Base-by-base conservation (phyloP, 2,329 filamentous ascomycete genomes). In the Cyphellophora europaea region DNA sequence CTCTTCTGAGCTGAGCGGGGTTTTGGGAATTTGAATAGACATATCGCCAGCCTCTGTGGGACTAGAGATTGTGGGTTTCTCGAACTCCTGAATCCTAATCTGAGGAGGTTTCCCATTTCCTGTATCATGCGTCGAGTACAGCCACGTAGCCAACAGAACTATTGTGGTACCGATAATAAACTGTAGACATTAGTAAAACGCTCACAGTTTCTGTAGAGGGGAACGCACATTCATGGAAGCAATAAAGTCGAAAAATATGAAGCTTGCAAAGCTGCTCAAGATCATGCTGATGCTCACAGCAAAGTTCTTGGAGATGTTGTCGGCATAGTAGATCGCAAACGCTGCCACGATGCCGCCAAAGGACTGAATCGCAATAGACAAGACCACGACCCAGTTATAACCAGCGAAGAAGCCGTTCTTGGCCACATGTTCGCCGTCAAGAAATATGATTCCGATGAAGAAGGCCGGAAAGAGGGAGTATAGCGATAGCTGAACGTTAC, bases 241-340 rank as follows among this genome's bases (percentile, higher is more conserved):
- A 31, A 76, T 61, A 47, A 93, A 85, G 32, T 88, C 72, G 55
- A 96, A 94, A 46, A 94, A 81, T 60, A 77, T 79, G 2, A 93
- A 72, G 53, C 87, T 94, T 34, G 84, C 83, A 11, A 95, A 47
- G 44, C 88, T 87, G 54, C 84, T 93, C 32, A 95, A 64, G 37
- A 95, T 67, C 42, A 96, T 93, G 52, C 86, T 94, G 43, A 93
- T 84, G 51, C 84, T 91, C 4, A 87, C 89, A 4, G 89, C 87
- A 60, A 93, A 88, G 55, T 91, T 94, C 67, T 93, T 93, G 40
- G 85, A 80, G 54, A 93, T 93, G 52, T 91, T 93, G 62, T 91
- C 82, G 4, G 82, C 78, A 53, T 86, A 84, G 43, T 81, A 83
- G 56, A 91, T 81, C 54, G 81, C 84, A 41, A 91, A 69, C 2